Conservation (phyloP, 352 stramenopile genomes). For the Poterioochromonas sp. region DNA sequence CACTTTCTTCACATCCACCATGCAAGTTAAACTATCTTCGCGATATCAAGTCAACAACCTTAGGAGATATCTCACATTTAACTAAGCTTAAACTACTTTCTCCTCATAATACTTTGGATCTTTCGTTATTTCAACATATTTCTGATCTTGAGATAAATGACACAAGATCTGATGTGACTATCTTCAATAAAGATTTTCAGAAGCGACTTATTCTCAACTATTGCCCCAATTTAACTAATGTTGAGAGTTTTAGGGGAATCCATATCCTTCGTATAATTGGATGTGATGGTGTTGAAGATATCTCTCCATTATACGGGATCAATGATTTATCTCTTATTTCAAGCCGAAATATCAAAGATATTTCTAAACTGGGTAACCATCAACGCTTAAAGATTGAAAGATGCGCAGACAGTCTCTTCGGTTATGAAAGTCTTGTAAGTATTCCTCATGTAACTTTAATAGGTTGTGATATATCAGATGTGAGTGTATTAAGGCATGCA, state of each 20-base stretch:
- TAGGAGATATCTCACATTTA: conserved; percentile 1
- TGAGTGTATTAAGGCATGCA: neutral
- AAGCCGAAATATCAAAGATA: neutral
- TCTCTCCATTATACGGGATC: neutral
- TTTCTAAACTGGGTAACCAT: neutral
- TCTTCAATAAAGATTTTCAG: too few species aligned
- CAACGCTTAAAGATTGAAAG: neutral
- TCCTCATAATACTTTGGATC: neutral
- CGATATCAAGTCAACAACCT: too few species aligned
- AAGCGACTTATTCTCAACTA: neutral
- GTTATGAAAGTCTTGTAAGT: neutral
- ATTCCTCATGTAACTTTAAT: neutral
- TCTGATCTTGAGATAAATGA: neutral
- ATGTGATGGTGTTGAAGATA: neutral
- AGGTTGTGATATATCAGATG: neutral
- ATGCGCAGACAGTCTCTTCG: neutral
- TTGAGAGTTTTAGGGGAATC: neutral
- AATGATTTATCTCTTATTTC: conserved; percentile 2
- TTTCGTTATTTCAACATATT: neutral
- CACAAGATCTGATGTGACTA: too few species aligned
- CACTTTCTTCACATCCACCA: too few species aligned
- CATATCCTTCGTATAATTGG: neutral
- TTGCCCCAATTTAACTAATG: neutral
- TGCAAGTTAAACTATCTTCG: too few species aligned
- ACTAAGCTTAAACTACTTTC: neutral